Base-by-base conservation (phyloP, 306 rosid species). In the Dalbergia oliveri region DNA sequence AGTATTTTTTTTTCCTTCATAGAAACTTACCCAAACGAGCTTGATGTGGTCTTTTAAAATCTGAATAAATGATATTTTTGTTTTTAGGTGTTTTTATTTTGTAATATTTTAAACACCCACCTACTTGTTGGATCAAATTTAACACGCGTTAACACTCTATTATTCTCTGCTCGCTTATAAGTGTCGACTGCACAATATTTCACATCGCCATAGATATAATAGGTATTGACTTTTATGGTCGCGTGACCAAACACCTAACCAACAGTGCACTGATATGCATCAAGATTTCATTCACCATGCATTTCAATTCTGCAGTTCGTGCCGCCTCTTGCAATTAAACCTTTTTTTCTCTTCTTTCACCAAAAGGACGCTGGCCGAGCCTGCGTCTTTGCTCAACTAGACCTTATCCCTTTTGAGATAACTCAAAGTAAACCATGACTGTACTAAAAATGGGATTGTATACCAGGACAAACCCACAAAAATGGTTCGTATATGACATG, bases 401-500 rank as follows among this genome's bases (percentile, higher is more conserved):
- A 83, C 67, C 79, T 44, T 76, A 56, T 81, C 76, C 75, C 50
- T 80, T 80, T 69, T 64, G 45, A 63, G 72, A 70, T 49, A 69
- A 21, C 10, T 49, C 59, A 69, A 76, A 62, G 45, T 26, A 41
- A 72, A 71, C 34, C 45, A 6, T 4, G 13, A 63, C 26, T 23
- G 60, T 19, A 64, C 73, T 12, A n/a, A 66, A 66, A 69, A 43
- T 7, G 69, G 34, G 83, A 75, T 72, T 15, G 15, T 35, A 88
- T 51, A 72, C 59, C 54, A 35, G 41, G 54, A 33, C 60, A 76
- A 66, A 62, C 75, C 68, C 58, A 63, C 66, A 51, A 33, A 21
- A 54, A 63, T 60, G 69, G 81, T 75, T 75, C 74, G 56, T 66
- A 77, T 68, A 79, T 53, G 56, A 65, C 84, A 87, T 88, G 67